Base-by-base conservation (phyloP, 371 early-diverging fungal species). In the Mortierella sp. region DNA sequence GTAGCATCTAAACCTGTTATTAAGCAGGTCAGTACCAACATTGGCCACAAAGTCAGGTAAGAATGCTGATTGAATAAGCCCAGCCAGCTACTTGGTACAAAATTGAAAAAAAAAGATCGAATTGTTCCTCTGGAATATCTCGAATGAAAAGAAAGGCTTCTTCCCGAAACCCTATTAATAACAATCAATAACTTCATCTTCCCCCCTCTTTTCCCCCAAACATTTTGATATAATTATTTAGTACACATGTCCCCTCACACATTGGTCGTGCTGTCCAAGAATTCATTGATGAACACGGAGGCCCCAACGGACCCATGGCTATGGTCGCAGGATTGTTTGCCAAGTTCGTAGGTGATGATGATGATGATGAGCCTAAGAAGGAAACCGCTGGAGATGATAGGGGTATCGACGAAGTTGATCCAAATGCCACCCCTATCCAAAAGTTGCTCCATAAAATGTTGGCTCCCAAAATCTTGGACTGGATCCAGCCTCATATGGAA, bases 21-120 rank as follows among this genome's bases (percentile, higher is more conserved):
- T 52, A 77, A 77, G 62, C 77, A 77, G 47, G 77, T 72, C 61
- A 70, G 70, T 11, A 64, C 57, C 4, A 77, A 77, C 58, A 72
- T 77, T 50, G 60, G 72, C 3, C 58, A 45, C 36, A 77, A 77
- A 48, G 66, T 76, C 48, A 66, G 66, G 76, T 76, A 68, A 63
- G 58, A 21, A 16, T 24, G 22, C n/a, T n/a, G 19, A 21, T 52
- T 52, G 52, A 8, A 52, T 52, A 52, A 11, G 19, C 52, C 19
- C 19, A 8, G 6, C 19, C 19, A 8, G 6, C n/a, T 52, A 9
- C 10, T 43, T 10, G 36, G 19, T 47, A 47, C 4, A 47, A 47
- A 47, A 47, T 13, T 52, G 52, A 28, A 28, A 28, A 28, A 28
- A 28, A 28, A 28, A 28, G 28, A 28, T 28, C 28, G 28, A 28